Evolutionary conservation across 495 filamentous ascomycete species (phyloP).

Genomic region (Achaetomiella virescens): DNA sequence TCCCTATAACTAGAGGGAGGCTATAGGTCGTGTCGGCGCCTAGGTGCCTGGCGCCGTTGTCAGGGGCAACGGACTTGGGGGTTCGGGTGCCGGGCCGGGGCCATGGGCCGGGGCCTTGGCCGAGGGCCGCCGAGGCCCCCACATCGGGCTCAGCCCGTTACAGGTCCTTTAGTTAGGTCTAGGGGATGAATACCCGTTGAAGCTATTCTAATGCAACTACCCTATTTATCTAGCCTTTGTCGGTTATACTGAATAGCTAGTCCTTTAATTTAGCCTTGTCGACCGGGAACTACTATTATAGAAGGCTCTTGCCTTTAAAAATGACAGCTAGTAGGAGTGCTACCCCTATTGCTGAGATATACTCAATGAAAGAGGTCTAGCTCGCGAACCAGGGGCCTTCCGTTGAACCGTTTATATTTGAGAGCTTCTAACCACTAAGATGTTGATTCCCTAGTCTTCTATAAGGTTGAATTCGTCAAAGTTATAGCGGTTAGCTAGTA

Average conservation of each 20-base stretch:
- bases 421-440: neutral
- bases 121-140: too few relatives aligned
- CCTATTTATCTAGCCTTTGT: constrained; percentile 11
- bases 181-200: constrained; percentile 10
- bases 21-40: too few relatives aligned
- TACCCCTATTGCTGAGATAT: constrained; percentile 1
- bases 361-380: constrained; percentile 4
- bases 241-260: constrained; percentile 1
- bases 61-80: too few relatives aligned
- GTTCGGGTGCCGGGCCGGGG: too few relatives aligned
- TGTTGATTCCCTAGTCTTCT: neutral
- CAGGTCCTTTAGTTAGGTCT: constrained; percentile 7
- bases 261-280: neutral
- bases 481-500: constrained; percentile 1
- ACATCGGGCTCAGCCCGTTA: too few relatives aligned
- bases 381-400: neutral
- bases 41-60: too few relatives aligned
- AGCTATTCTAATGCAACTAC: constrained; percentile 9
- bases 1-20: too few relatives aligned
- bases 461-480: neutral
- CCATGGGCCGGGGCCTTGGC: too few relatives aligned
- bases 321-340: neutral
- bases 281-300: constrained; percentile 5
- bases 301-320: constrained; percentile 9
- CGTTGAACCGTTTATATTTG: neutral